phyloP scores from a whole-genome alignment of 202 grass and related monocot species.

The Setaria italica region DNA sequence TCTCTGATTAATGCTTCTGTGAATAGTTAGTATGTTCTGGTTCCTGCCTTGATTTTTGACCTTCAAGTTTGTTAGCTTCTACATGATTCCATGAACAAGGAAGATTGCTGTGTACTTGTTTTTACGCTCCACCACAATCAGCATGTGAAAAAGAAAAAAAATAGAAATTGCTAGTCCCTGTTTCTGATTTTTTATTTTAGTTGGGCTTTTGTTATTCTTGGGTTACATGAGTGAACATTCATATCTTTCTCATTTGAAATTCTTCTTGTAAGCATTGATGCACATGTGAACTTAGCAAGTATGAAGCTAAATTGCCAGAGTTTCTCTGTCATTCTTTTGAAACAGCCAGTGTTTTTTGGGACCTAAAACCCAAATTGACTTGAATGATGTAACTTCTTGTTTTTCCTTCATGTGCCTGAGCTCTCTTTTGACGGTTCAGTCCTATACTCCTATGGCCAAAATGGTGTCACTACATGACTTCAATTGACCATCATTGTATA shows the following conservation, averaged over 20 bases:
- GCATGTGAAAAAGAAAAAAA: not conserved
- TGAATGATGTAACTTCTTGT: not conserved
- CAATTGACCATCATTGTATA: not conserved
- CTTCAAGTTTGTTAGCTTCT: slow-evolving; percentile 25
- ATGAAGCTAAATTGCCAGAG: not conserved
- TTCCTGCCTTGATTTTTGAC: not conserved
- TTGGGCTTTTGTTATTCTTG: not conserved
- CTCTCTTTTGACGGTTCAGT: not conserved
- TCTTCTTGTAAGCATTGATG: not conserved
- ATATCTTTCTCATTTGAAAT: no score
- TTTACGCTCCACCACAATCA: not conserved
- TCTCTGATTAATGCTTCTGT: not conserved
- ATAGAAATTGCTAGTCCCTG: not conserved
- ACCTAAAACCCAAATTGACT: not conserved
- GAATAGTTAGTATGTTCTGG: not conserved
- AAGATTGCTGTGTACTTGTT: not conserved
- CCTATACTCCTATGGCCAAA: not conserved
- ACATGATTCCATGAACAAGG: slow-evolving; percentile 8
- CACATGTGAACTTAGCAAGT: not conserved
- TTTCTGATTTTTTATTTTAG: slow-evolving; percentile 5
- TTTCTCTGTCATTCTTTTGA: not conserved
- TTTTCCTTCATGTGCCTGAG: not conserved
- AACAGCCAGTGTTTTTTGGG: not conserved
- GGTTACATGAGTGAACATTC: not conserved
- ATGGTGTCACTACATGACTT: not conserved